Percentiles rank a stretch among this genome's conserved stretches.
Conservation (phyloP, 202 grass and related monocot species). For the Carex sylvatica region DNA sequence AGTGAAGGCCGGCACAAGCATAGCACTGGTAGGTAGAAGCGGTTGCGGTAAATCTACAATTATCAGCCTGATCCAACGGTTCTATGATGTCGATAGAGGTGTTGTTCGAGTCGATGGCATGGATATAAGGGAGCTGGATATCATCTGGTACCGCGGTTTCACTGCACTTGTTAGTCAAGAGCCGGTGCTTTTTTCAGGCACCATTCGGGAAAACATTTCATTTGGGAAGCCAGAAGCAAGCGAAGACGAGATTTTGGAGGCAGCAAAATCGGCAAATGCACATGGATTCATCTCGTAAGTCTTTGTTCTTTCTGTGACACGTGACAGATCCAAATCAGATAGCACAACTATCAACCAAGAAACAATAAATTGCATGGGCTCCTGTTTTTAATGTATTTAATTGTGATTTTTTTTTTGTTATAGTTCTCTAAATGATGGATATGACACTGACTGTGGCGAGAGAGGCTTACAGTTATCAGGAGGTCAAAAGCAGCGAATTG, state of each 20-base stretch:
- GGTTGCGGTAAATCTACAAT: constrained; percentile 97
- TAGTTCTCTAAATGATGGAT: constrained; percentile 93
- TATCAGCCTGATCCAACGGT: constrained; percentile 88
- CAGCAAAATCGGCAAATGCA: constrained; percentile 85
- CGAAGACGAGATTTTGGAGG: constrained; percentile 83
- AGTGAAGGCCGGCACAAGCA: constrained; percentile 82
- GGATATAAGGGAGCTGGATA: constrained; percentile 79
- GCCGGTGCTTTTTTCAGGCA: constrained; percentile 92
- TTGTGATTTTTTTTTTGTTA: neutral
- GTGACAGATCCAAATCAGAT: neutral
- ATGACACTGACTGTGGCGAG: constrained; percentile 83
- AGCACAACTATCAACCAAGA: neutral
- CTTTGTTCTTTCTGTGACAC: neutral
- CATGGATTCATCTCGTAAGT: constrained; percentile 97
- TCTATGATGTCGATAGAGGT: constrained; percentile 95
- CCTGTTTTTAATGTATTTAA: neutral
- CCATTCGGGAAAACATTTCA: constrained; percentile 81
- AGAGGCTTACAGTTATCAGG: constrained; percentile 82
- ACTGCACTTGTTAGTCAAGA: constrained; percentile 96
- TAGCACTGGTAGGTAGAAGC: constrained; percentile 86
- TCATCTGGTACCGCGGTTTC: constrained; percentile 83
- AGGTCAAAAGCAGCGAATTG: constrained; percentile 94
- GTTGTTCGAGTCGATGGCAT: constrained; percentile 63
- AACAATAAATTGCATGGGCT: neutral
- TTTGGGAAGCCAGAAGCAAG: constrained; percentile 87